Conservation (phyloP, 2,329 filamentous ascomycete genomes). For the Fusarium bactridioides region DNA sequence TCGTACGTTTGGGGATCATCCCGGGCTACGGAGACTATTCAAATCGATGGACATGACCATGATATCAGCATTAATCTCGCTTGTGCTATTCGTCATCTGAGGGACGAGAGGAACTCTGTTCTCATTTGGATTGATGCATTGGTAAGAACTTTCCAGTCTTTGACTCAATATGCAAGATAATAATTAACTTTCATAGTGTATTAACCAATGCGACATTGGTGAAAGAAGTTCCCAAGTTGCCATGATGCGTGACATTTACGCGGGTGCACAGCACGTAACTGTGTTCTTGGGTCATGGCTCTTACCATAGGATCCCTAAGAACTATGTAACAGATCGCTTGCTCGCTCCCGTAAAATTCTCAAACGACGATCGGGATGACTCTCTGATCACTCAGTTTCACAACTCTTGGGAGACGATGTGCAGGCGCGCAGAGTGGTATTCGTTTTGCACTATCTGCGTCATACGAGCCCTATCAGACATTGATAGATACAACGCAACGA, state of each 20-base stretch:
- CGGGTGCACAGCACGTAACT: not conserved
- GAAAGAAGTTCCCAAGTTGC: not conserved
- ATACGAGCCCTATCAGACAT: not conserved
- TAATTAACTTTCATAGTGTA: not conserved
- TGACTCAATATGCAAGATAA: accelerated
- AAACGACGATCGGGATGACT: not conserved
- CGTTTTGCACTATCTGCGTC: not conserved
- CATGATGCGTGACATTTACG: not conserved
- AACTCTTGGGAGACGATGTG: not conserved
- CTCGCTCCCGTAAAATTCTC: not conserved
- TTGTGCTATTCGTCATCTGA: not conserved
- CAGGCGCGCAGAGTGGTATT: not conserved
- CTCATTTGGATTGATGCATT: not conserved
- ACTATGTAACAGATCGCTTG: not conserved
- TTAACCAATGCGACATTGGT: not conserved
- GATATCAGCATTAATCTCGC: not conserved
- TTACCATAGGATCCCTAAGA: not conserved
- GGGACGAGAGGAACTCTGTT: not conserved
- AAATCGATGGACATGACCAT: not conserved
- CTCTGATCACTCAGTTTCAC: not conserved
- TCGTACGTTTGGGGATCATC: not conserved
- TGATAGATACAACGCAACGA: not conserved
- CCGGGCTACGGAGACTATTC: not conserved
- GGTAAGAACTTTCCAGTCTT: not conserved
- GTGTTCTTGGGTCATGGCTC: not conserved